phyloP scores from a whole-genome alignment of 345 rosid genomes.

The Brassica napus region DNA sequence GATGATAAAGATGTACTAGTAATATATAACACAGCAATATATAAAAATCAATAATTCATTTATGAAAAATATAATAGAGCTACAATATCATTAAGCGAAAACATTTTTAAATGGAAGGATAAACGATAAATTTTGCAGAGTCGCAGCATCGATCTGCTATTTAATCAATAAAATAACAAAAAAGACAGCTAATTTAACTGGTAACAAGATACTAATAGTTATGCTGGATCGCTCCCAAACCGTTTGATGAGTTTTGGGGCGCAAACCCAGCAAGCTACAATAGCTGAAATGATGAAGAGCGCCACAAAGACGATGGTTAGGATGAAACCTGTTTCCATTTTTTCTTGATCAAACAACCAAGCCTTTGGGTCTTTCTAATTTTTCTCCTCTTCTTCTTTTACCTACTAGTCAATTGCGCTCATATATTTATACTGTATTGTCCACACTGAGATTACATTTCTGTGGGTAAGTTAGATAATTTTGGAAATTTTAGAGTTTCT shows the following conservation, averaged over 20 bases:
- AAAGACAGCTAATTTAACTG: neutral
- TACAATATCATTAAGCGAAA: neutral
- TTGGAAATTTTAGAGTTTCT: neutral
- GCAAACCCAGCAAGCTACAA: neutral
- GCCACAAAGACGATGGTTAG: neutral
- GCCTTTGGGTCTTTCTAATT: neutral
- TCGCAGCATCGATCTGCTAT: neutral
- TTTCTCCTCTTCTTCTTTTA: neutral
- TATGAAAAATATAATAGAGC: neutral
- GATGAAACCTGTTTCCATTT: neutral
- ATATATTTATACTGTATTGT: neutral
- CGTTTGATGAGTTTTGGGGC: neutral
- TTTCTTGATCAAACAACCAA: neutral
- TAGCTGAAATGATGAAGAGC: neutral
- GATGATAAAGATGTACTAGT: too few relatives aligned
- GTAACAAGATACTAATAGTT: neutral
- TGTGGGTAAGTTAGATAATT: neutral
- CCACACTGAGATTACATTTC: neutral
- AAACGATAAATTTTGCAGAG: neutral
- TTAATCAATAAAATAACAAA: neutral
- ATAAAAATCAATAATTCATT: neutral
- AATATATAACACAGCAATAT: too few relatives aligned
- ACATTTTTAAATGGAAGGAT: neutral
- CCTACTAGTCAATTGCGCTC: neutral
- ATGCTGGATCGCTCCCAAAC: neutral